Evolutionary conservation across 1,139 yeast genomes (phyloP).

Genomic region (Sugiyamaella pinicola): DNA sequence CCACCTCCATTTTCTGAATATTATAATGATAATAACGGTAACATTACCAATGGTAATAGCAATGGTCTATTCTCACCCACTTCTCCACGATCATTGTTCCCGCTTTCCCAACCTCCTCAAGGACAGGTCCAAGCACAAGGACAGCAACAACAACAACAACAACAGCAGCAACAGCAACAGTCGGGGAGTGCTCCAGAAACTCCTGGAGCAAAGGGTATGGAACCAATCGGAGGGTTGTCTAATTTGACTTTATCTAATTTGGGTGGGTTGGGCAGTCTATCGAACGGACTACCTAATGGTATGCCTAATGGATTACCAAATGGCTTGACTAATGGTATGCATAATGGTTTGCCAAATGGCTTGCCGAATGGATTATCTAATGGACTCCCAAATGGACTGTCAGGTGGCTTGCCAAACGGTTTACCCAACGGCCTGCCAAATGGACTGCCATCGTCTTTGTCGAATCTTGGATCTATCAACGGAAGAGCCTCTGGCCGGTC

Average conservation of each 20-base stretch:
- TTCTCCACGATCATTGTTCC: constrained; percentile 36
- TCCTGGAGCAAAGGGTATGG: constrained; percentile 15
- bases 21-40: constrained; percentile 19
- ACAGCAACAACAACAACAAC: constrained; percentile 17
- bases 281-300: constrained; percentile 6
- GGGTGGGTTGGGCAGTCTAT: constrained; percentile 2
- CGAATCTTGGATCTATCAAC: constrained; percentile 10
- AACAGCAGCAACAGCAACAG: constrained; percentile 17
- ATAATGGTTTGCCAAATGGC: constrained; percentile 9
- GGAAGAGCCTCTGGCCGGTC: constrained; percentile 36
- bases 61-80: constrained; percentile 36
- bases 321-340: constrained; percentile 5
- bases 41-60: neutral
- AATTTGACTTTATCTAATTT: constrained; percentile 4
- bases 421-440: constrained; percentile 14
- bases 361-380: constrained; percentile 13
- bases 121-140: constrained; percentile 3
- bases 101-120: constrained; percentile 26
- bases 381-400: constrained; percentile 13
- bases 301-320: constrained; percentile 8
- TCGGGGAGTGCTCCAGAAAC: constrained; percentile 20
- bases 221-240: constrained; percentile 14
- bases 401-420: constrained; percentile 15
- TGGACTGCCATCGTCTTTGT: constrained; percentile 3
- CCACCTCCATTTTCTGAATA: constrained; percentile 27